A percentile compares a stretch with the other conserved stretches of the same genome.
Evolutionary conservation across 305 asterid species (phyloP).

Genomic region (Rubia balearica): DNA sequence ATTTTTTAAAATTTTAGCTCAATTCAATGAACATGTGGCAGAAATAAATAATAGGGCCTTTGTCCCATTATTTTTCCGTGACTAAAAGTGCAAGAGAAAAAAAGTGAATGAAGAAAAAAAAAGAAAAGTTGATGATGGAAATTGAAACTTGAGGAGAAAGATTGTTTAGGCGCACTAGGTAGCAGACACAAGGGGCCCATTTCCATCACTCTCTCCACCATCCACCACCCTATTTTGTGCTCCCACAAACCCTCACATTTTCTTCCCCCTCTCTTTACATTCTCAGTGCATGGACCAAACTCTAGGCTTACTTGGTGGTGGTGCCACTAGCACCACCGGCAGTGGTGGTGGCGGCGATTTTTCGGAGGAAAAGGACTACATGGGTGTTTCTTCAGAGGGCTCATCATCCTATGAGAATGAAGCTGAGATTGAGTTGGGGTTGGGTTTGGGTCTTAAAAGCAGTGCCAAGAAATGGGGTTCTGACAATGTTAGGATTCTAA

Average conservation of each 20-base stretch:
- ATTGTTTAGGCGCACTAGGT: constrained; percentile 25
- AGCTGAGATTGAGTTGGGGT: constrained; percentile 31
- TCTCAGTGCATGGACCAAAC: constrained; percentile 24
- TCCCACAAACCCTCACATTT: constrained; percentile 11
- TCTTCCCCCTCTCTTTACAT: constrained; percentile 4
- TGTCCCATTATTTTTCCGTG: no score
- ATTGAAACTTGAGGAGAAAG: constrained; percentile 22
- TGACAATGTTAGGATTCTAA: constrained; percentile 33
- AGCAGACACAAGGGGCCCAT: constrained; percentile 33
- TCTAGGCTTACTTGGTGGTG: constrained; percentile 20
- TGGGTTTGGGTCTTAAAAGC: constrained; percentile 25
- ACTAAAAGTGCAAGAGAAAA: constrained; percentile 1
- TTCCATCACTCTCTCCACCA: constrained; percentile 29
- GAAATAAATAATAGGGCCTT: no score
- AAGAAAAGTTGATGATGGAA: constrained; percentile 1
- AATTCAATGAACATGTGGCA: no score
- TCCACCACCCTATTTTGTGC: constrained; percentile 11
- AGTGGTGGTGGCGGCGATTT: constrained; percentile 9
- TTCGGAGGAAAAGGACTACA: constrained; percentile 18
- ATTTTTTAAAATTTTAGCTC: no score
- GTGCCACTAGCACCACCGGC: background rate
- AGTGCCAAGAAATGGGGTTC: constrained; percentile 19
- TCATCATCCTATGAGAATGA: constrained; percentile 25
- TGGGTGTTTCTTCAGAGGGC: constrained; percentile 18
- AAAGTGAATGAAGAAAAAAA: constrained; percentile 3